Base-by-base conservation (phyloP, 2,329 filamentous ascomycete genomes). In the Rhinocladiella similis region DNA sequence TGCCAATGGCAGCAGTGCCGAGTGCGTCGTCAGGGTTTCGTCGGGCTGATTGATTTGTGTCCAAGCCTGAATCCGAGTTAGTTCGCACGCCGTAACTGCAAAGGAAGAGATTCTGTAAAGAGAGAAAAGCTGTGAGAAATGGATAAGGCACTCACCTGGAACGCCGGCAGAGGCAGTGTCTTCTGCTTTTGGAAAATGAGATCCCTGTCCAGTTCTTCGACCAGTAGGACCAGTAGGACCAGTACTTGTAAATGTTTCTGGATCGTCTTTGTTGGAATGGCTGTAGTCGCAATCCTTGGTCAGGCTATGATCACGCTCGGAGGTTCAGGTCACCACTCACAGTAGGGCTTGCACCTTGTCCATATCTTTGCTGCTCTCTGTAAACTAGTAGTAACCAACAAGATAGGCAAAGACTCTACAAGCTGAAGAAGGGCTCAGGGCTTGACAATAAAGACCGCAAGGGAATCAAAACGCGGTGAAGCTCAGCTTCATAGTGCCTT, bases 171-270 rank as follows among this genome's bases (percentile, higher is more conserved):
- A 27, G 51, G 41, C 16, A 4, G 49, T 50, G 13, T 52, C 53
- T 41, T 33, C 43, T 20, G 22, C 43, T 13, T 27, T 41, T 29
- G 49, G 54, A 47, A 64, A 63, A 53, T 64, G 62, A 20, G 63
- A 62, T 22, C 60, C 60, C 54, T 64, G 63, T 35, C 63, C 62
- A 52, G 53, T 53, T 36, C 55, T 22, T 54, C 49, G 48, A 25
- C 51, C 50, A 42, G 41, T 47, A 20, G 20, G 20, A 16, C 19
- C 25, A n/a, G 13, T 7, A 33, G 20, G 20, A 16, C 19, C 25
- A n/a, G 13, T 7, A 33, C 29, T 46, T 20, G 20, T 46, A 25
- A 20, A 27, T 18, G 10, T 5, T 29, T 46, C 43, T 25, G 43
- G 20, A 22, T 13, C 43, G 29, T 46, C 22, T 22, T 46, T 46